Conservation (phyloP, 2,329 filamentous ascomycete species). For the Pseudogymnoascus pannorum region DNA sequence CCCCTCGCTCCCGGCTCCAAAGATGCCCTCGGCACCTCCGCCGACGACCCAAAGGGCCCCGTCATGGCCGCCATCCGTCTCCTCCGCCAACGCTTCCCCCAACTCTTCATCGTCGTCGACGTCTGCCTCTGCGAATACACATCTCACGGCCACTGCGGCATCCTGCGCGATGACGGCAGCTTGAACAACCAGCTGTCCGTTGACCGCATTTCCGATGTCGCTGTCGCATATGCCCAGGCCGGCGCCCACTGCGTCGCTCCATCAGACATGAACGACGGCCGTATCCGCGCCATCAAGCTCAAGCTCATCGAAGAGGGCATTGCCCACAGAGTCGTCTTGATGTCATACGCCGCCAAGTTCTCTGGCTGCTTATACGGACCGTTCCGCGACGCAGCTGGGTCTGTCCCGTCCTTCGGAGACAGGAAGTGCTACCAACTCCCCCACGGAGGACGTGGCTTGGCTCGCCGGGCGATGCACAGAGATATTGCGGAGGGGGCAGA, state of each 20-base stretch:
- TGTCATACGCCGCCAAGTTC: constrained; percentile 99
- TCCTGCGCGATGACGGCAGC: constrained; percentile 83
- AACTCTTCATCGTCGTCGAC: constrained; percentile 84
- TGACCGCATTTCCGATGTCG: constrained; percentile 93
- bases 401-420: constrained; percentile 85
- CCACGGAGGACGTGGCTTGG: constrained; percentile 83
- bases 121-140: constrained; percentile 99
- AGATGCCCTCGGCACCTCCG: constrained; percentile 83
- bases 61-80: constrained; percentile 83
- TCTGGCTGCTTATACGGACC: constrained; percentile 93
- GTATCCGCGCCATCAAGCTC: constrained; percentile 94
- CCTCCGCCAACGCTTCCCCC: constrained; percentile 76
- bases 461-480: constrained; percentile 78
- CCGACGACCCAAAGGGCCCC: constrained; percentile 87
- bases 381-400: constrained; percentile 93
- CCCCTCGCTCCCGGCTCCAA: constrained; percentile 75
- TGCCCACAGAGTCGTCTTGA: constrained; percentile 81
- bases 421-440: constrained; percentile 95
- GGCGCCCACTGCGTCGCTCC: constrained; percentile 96
- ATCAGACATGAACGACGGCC: constrained; percentile 98
- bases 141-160: constrained; percentile 94
- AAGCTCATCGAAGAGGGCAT: constrained; percentile 95
- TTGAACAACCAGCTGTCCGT: constrained; percentile 92
- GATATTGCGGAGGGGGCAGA: constrained; percentile 93
- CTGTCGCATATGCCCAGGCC: constrained; percentile 90